A percentile compares a stretch with the other conserved stretches of the same genome.
Evolutionary conservation across 2,329 filamentous ascomycete genomes (phyloP).

Genomic region (Aspergillus neotritici): DNA sequence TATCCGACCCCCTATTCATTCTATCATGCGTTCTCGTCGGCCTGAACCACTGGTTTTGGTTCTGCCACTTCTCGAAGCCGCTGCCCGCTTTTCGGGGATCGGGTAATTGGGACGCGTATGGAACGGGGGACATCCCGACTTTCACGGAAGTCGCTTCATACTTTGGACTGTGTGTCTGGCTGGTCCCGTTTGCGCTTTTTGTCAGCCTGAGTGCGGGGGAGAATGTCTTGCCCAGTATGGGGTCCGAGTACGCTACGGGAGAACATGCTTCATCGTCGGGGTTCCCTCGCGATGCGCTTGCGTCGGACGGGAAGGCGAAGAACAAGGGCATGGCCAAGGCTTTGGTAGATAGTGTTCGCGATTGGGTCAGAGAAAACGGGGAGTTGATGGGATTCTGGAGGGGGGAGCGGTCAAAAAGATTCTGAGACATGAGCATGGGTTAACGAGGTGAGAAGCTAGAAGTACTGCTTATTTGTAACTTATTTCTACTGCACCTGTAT

Average conservation of each 20-base stretch:
- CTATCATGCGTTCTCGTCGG: slow-evolving; percentile 79
- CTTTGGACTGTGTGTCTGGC: slow-evolving; percentile 94
- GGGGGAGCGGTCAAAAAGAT: slow-evolving; percentile 50
- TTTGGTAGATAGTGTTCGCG: slow-evolving; percentile 53
- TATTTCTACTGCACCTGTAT: too few relatives aligned
- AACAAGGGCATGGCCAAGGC: slow-evolving; percentile 60
- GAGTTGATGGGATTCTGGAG: slow-evolving; percentile 59
- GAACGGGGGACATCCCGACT: slow-evolving; percentile 54
- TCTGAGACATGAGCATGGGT: slow-evolving; percentile 19
- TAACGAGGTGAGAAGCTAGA: neutral
- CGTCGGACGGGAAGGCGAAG: slow-evolving; percentile 38
- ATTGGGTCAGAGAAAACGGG: slow-evolving; percentile 58
- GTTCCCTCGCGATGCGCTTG: slow-evolving; percentile 20
- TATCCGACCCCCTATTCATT: slow-evolving; percentile 82
- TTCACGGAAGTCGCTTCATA: slow-evolving; percentile 95
- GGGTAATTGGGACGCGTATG: slow-evolving; percentile 28
- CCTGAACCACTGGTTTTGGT: slow-evolving; percentile 92
- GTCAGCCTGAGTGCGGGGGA: slow-evolving; percentile 91
- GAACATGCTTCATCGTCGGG: slow-evolving; percentile 28
- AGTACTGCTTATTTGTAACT: too few relatives aligned
- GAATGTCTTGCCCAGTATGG: slow-evolving; percentile 90
- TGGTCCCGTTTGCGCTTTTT: slow-evolving; percentile 91
- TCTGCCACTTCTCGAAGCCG: slow-evolving; percentile 77
- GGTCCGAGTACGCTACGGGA: slow-evolving; percentile 64
- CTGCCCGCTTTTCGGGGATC: slow-evolving; percentile 34